Base-by-base conservation (phyloP, 164 flowering plant species). In the Vitis labrusca region DNA sequence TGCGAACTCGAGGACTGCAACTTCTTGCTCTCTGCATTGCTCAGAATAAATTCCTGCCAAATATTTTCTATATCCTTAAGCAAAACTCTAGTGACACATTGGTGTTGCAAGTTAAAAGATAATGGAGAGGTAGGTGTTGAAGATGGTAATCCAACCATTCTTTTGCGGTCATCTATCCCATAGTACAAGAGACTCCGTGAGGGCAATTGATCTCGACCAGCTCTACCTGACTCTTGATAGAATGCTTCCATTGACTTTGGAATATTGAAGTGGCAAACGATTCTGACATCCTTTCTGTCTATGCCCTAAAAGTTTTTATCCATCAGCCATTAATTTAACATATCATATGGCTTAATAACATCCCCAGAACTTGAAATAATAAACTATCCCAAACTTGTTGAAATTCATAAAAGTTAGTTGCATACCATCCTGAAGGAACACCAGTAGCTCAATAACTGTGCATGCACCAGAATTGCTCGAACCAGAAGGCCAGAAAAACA, bases 151-250 rank as follows among this genome's bases (percentile, higher is more conserved):
- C 74, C 61, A 70, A 92, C 98, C 98, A 91, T 94, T 81, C 70
- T 89, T 73, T 65, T 91, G 55, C 89, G 78, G 71, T 94, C 98
- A 71, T 92, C 97, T 70, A 85, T 74, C 66, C 97, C 92, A 76
- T 91, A 92, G 71, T 92, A 94, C 76, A 92, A 73, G 58, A 94
- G 53, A 72, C 97, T 94, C 89, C 78, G 88, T 67, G 92, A 85
- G 56, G 92, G 90, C 74, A 83, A 67, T 74, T 87, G 97, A 88
- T 94, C 97, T 71, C 97, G 97, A 14, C 97, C 97, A 77, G 97
- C 97, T 89, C 97, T 88, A 70, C 99, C 99, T n/a, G 97, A 92
- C 79, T 94, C 99, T 77, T 94, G 99, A 77, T 94, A 94, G 75
- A 92, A 94, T 50, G 87, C 74, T 82, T 92, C 99, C 99, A 94